phyloP scores from a whole-genome alignment of 2,329 filamentous ascomycete genomes.

The Aspergillus fumigatus region DNA sequence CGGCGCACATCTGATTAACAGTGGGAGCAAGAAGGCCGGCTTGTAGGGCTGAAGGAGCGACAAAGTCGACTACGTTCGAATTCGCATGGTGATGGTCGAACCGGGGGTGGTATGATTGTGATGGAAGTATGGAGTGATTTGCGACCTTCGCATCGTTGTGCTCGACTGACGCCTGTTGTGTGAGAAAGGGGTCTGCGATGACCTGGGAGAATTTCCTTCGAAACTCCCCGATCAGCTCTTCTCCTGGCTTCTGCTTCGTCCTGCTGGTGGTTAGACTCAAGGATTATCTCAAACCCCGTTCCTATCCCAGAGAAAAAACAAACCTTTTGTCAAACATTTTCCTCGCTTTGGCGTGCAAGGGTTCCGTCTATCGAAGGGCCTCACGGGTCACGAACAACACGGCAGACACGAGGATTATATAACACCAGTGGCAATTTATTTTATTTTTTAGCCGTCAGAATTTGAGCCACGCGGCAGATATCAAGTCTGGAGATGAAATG shows the following conservation, averaged over 20 bases:
- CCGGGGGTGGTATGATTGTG: background rate
- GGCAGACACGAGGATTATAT: background rate
- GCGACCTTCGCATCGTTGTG: background rate
- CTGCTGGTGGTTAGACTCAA: background rate
- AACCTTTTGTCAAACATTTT: background rate
- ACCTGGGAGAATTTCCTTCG: background rate
- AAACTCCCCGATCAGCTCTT: background rate
- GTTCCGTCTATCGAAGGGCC: background rate
- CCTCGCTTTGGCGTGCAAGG: background rate
- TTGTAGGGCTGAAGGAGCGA: background rate
- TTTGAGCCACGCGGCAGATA: background rate
- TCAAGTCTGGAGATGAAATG: background rate
- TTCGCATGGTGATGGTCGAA: background rate
- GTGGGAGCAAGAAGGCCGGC: background rate
- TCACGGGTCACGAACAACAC: background rate
- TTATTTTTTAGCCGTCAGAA: background rate
- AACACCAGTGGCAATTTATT: background rate
- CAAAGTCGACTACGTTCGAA: background rate
- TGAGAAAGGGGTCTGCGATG: background rate
- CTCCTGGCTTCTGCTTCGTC: background rate
- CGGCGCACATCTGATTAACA: slow-evolving; percentile 3
- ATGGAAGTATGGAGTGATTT: background rate
- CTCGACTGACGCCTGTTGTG: background rate
- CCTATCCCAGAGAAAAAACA: background rate
- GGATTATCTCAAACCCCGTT: background rate